Conservation (phyloP, 2,329 filamentous ascomycete species). For the Aotearoamyces nothofagi region DNA sequence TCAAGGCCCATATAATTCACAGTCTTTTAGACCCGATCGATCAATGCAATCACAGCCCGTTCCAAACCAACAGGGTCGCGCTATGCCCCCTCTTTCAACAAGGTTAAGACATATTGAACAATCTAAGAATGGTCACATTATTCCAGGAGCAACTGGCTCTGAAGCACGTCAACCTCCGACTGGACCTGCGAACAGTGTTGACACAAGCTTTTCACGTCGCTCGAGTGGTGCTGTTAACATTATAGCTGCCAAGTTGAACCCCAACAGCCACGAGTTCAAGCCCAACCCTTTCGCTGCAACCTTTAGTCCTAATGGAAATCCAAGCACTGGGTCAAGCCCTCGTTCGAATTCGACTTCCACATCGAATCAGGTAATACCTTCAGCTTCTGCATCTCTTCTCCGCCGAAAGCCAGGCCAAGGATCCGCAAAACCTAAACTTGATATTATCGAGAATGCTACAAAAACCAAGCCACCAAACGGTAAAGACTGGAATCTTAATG, state of each 20-base stretch:
- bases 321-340: constrained; percentile 58
- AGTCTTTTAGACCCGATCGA: constrained; percentile 18
- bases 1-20: constrained; percentile 25
- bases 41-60: constrained; percentile 10
- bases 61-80: constrained; percentile 10
- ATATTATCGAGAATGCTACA: constrained; percentile 40
- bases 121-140: constrained; percentile 2
- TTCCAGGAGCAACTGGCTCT: constrained; percentile 28
- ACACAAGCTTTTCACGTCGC: constrained; percentile 37
- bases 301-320: constrained; percentile 56
- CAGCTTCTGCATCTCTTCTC: constrained; percentile 32
- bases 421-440: constrained; percentile 34
- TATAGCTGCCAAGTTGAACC: constrained; percentile 39
- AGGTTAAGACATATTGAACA: constrained; percentile 15
- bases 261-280: constrained; percentile 63
- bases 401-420: constrained; percentile 61
- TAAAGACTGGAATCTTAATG: constrained; percentile 58
- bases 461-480: constrained; percentile 34
- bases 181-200: constrained; percentile 46
- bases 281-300: constrained; percentile 67
- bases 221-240: constrained; percentile 30
- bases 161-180: constrained; percentile 61
- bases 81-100: constrained; percentile 10
- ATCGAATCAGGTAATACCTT: constrained; percentile 17
- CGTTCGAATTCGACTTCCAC: constrained; percentile 31